Percentiles rank a stretch among this genome's conserved stretches.
These are phyloP conservation scores for Hibiscus trionum DNA, from an alignment of 345 rosid genomes.

Conservation along the genomic window DNA sequence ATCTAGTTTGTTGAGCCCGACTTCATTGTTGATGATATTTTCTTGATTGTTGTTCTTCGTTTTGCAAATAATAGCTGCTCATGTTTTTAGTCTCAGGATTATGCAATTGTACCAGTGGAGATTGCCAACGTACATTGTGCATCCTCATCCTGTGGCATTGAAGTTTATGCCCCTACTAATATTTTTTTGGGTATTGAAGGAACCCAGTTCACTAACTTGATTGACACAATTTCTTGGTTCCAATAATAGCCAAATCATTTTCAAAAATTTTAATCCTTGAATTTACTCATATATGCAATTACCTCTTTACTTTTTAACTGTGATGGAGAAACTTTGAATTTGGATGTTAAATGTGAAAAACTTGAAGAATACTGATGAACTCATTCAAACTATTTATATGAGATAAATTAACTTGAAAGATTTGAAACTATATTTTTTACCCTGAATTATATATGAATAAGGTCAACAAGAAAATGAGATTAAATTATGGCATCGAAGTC, in stretches of 20 bases:
- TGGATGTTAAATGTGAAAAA: background rate
- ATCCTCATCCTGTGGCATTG: background rate
- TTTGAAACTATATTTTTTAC: background rate
- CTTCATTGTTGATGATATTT: too few species aligned
- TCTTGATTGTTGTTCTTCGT: too few species aligned
- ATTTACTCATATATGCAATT: too few species aligned
- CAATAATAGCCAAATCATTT: background rate
- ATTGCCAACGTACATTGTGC: too few species aligned
- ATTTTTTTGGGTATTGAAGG: slow-evolving; percentile 5
- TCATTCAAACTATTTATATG: background rate
- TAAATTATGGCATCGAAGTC: too few species aligned
- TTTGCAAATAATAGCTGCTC: too few species aligned
- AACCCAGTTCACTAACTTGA: background rate
- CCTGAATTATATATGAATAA: background rate
- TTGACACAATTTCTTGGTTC: background rate
- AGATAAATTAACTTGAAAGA: background rate
- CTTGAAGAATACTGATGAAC: background rate
- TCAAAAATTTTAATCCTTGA: background rate
- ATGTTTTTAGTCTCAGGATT: too few species aligned
- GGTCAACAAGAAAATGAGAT: background rate
- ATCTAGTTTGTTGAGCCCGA: too few species aligned
- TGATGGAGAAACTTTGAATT: background rate
- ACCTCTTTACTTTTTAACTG: background rate
- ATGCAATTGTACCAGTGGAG: too few species aligned
- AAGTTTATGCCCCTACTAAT: slow-evolving; percentile 3